Conservation (phyloP, 2,329 filamentous ascomycete genomes). For the Aspergillus persii region DNA sequence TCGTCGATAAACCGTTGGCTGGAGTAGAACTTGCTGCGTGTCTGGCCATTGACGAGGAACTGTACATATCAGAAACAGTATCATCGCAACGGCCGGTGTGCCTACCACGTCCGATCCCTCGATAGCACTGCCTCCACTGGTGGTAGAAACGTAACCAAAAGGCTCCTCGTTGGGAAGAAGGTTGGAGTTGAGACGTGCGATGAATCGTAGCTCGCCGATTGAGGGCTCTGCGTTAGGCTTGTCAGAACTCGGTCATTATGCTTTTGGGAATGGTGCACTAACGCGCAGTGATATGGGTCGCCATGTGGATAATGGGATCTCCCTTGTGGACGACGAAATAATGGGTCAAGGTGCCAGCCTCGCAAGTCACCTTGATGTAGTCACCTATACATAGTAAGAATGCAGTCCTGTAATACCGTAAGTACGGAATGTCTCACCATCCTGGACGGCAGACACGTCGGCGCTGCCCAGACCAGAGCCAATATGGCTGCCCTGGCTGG, state of each 20-base stretch:
- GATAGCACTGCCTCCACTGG: constrained; percentile 51
- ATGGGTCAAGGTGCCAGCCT: constrained; percentile 60
- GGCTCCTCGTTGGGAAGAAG: constrained; percentile 54
- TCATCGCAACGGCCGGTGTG: neutral
- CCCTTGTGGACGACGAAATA: constrained; percentile 62
- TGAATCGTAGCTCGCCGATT: constrained; percentile 63
- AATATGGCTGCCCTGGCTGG: constrained; percentile 54
- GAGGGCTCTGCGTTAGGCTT: constrained; percentile 44
- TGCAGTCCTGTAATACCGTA: neutral
- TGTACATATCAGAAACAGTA: constrained; percentile 7
- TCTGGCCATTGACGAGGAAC: constrained; percentile 60
- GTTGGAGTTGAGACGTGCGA: constrained; percentile 57
- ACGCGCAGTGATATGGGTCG: constrained; percentile 58
- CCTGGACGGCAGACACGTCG: constrained; percentile 51
- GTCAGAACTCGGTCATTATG: neutral
- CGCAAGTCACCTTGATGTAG: constrained; percentile 63
- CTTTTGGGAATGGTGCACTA: constrained; percentile 9
- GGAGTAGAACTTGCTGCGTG: constrained; percentile 68
- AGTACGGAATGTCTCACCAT: constrained; percentile 18
- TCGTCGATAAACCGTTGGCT: constrained; percentile 69
- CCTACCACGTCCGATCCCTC: constrained; percentile 56
- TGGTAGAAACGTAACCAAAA: constrained; percentile 57
- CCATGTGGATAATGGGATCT: constrained; percentile 60
- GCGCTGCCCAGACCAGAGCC: constrained; percentile 59
- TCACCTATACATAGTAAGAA: constrained; percentile 21